These are phyloP conservation scores for Plasmodium fragile DNA, from an alignment of 169 alveolate genomes.

Conservation along the genomic window DNA sequence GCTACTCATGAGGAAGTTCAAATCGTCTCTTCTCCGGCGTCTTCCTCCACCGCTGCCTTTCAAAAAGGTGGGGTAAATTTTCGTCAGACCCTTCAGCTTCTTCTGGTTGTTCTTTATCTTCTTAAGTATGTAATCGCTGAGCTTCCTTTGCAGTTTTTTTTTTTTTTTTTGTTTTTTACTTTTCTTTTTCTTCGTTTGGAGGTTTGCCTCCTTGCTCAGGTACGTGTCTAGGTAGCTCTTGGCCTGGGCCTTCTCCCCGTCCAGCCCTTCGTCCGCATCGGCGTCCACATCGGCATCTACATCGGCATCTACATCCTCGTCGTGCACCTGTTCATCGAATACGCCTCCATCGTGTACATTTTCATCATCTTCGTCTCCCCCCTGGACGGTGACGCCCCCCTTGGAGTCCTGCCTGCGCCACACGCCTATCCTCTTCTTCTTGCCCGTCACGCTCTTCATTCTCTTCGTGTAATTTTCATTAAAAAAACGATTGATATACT, in stretches of 20 bases:
- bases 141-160: conserved; percentile 32
- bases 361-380: neutral
- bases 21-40: conserved; percentile 27
- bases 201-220: neutral
- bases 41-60: neutral
- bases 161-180: conserved; percentile 1
- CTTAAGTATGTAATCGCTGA: conserved; percentile 46
- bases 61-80: conserved; percentile 24
- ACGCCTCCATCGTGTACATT: neutral
- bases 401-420: neutral
- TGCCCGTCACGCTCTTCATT: neutral
- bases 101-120: conserved; percentile 44
- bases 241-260: neutral
- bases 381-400: neutral
- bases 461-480: conserved; percentile 3
- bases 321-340: too few species aligned
- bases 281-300: neutral
- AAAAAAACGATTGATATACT: conserved; percentile 22
- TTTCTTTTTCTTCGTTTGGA: neutral
- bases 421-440: neutral
- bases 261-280: neutral
- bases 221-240: conserved; percentile 11
- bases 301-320: neutral
- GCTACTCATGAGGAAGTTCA: conserved; percentile 27
- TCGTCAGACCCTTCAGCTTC: conserved; percentile 36